phyloP scores from a whole-genome alignment of 495 filamentous ascomycete species.

The Tuber microsphaerosporum region DNA sequence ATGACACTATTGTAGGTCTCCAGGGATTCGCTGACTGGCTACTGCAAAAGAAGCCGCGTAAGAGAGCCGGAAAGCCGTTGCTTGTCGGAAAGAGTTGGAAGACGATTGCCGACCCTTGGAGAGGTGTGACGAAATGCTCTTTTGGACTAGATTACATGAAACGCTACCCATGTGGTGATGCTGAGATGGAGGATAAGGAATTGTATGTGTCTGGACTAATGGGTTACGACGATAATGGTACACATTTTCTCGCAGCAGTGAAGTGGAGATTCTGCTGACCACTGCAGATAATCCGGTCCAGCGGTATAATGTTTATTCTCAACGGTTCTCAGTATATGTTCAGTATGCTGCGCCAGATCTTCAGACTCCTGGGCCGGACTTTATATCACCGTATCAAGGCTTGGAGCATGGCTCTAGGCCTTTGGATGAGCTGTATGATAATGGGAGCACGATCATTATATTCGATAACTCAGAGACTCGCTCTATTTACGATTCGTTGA shows the following conservation, averaged over 20 bases:
- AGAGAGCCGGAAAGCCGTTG: constrained; percentile 49
- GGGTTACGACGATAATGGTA: constrained; percentile 47
- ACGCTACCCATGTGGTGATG: constrained; percentile 38
- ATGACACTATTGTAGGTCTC: constrained; percentile 46
- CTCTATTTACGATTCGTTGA: constrained; percentile 48
- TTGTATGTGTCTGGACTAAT: constrained; percentile 49
- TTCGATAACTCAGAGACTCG: constrained; percentile 49
- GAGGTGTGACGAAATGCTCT: constrained; percentile 47
- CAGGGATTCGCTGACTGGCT: constrained; percentile 48
- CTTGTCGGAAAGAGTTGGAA: constrained; percentile 49
- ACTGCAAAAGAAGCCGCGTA: constrained; percentile 46
- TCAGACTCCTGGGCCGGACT: constrained; percentile 33
- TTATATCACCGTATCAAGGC: constrained; percentile 24
- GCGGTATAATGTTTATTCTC: constrained; percentile 36
- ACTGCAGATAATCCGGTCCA: constrained; percentile 30
- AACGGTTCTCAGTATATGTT: constrained; percentile 42
- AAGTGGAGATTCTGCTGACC: background rate
- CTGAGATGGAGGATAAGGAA: constrained; percentile 29
- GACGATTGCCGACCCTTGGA: constrained; percentile 50
- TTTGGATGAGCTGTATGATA: constrained; percentile 46
- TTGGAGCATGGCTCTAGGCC: constrained; percentile 1
- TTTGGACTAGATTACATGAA: constrained; percentile 54
- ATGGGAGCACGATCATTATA: constrained; percentile 51
- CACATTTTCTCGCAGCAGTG: background rate
- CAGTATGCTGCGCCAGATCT: constrained; percentile 42